phyloP scores from a whole-genome alignment of 2,329 filamentous ascomycete genomes.

The Tolypocladium inflatum region DNA sequence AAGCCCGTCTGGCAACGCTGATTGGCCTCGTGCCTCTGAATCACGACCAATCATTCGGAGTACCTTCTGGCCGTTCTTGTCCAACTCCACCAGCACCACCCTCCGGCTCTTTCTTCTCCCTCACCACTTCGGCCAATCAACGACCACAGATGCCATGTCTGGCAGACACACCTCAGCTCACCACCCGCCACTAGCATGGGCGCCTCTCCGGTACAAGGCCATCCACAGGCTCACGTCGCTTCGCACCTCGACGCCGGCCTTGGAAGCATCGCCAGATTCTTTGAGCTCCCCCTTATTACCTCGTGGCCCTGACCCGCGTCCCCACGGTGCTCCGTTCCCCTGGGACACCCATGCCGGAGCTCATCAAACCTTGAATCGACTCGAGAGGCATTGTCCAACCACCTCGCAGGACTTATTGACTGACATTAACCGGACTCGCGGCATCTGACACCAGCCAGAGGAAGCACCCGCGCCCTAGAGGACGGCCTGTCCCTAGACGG shows the following conservation, averaged over 20 bases:
- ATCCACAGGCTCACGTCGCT: conserved; percentile 13
- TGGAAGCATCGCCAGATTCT: conserved; percentile 3
- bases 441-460: conserved; percentile 11
- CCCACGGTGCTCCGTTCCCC: background rate
- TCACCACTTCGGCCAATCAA: conserved; percentile 18
- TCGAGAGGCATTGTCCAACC: conserved; percentile 18
- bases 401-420: conserved; percentile 12
- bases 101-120: conserved; percentile 6
- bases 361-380: conserved; percentile 5
- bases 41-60: background rate
- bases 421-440: background rate
- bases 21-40: background rate
- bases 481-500: conserved; percentile 7
- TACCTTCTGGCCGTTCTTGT: background rate
- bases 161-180: conserved; percentile 23
- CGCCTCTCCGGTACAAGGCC: background rate
- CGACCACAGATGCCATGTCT: conserved; percentile 14
- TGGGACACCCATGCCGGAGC: background rate
- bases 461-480: conserved; percentile 6
- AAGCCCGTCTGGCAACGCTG: background rate
- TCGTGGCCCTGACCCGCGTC: background rate
- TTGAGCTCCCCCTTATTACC: background rate
- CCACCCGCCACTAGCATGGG: conserved; percentile 11
- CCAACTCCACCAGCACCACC: conserved; percentile 13
- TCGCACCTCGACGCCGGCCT: background rate